phyloP scores from a whole-genome alignment of 2,329 filamentous ascomycete species.

The Arthrobotrys entomopaga region DNA sequence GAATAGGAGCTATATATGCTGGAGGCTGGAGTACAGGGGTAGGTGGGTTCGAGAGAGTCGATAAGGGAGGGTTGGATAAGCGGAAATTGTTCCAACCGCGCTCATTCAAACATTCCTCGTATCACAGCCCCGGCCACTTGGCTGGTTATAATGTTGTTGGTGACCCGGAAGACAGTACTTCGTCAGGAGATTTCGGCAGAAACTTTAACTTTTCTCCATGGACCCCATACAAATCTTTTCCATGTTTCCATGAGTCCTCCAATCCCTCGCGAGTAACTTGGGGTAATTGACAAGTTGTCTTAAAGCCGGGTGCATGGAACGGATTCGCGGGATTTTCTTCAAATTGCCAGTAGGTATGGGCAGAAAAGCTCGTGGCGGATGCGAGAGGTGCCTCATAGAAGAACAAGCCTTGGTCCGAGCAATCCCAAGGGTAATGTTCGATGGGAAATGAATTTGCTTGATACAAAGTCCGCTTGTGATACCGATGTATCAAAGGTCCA shows the following conservation, averaged over 20 bases:
- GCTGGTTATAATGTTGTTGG: slow-evolving; percentile 83
- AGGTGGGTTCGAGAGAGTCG: slow-evolving; percentile 79
- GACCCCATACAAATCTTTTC: slow-evolving; percentile 78
- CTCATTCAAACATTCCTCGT: slow-evolving; percentile 72
- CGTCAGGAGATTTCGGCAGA: slow-evolving; percentile 67
- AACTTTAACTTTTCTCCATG: slow-evolving; percentile 77
- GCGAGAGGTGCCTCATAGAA: slow-evolving; percentile 71
- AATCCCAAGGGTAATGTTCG: slow-evolving; percentile 78
- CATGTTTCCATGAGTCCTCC: slow-evolving; percentile 79
- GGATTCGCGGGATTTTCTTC: slow-evolving; percentile 73
- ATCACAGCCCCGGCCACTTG: slow-evolving; percentile 82
- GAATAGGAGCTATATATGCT: slow-evolving; percentile 62
- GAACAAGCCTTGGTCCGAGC: slow-evolving; percentile 75
- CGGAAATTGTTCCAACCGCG: slow-evolving; percentile 62
- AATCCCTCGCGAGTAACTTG: slow-evolving; percentile 79
- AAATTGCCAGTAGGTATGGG: slow-evolving; percentile 73
- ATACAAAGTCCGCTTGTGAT: slow-evolving; percentile 87
- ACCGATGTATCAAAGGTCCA: slow-evolving; percentile 72
- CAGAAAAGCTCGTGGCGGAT: slow-evolving; percentile 64
- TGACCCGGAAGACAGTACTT: slow-evolving; percentile 74
- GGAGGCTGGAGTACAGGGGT: slow-evolving; percentile 70
- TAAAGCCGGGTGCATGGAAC: slow-evolving; percentile 73
- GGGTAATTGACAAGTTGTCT: slow-evolving; percentile 80
- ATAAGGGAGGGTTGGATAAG: slow-evolving; percentile 69
- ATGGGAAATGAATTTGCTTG: slow-evolving; percentile 78